Base-by-base conservation (phyloP, 2,329 filamentous ascomycete genomes). In the Neoarthrinium moseri region DNA sequence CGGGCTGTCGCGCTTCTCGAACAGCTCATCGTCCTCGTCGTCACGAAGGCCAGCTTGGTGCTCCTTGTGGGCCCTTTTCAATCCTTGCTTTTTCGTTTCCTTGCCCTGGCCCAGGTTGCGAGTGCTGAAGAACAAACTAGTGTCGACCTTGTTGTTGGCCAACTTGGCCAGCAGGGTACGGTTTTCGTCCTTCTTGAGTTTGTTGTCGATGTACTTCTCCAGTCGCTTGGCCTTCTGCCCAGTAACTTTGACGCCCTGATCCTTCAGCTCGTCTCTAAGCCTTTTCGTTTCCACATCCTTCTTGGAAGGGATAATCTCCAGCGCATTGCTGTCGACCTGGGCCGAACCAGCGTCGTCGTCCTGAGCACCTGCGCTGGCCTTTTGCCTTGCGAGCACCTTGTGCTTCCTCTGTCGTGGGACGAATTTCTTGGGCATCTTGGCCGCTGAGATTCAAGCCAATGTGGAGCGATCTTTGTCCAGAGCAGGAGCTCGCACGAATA, bases 161-260 rank as follows among this genome's bases (percentile, higher is more conserved):
- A 99, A 77, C 63, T 94, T 91, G 61, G 88, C 87, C 56, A 97
- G 76, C 23, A 99, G 73, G 46, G 84, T 87, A 22, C 89, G 76
- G 59, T 89, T 95, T 66, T 97, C 92, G 62, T 99, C 94, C 66
- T 95, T 96, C 66, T 85, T 88, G 36, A 99, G 74, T 75, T 99
- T 99, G 48, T 80, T 94, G 59, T 97, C 91, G 53, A 86, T 83
- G 61, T 85, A 86, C 59, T 86, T 86, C 51, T 85, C 82, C 30
- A 86, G 61, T 2, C 83, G 74, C 67, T 86, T 85, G 5, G 81
- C 78, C 62, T 86, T 86, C 60, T 86, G 84, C 49, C 79, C 72
- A 58, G 73, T 83, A 61, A 84, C 72, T 57, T 83, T 83, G 35
- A 62, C 57, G 2, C 73, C 75, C 43, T 78, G 70, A 20, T 71